Base-by-base conservation (phyloP, 345 rosid species). In the Rhizophora mangle region DNA sequence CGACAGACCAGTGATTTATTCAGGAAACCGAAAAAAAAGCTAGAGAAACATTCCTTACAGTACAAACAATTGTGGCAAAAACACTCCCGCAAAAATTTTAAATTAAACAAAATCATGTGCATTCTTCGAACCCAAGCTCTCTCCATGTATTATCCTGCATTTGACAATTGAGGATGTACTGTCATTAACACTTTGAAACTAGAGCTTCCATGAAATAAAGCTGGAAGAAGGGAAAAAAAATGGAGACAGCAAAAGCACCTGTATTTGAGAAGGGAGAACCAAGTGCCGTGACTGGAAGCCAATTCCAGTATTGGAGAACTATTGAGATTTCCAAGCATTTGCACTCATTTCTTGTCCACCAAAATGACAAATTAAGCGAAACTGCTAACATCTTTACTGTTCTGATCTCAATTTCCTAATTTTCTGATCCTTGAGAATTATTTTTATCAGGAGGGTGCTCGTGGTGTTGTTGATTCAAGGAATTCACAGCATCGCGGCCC, bases 111-210 rank as follows among this genome's bases (percentile, higher is more conserved):
- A 70, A 64, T 52, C 58, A 74, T 62, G 72, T 62, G 78, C 74
- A 70, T 57, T 63, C 73, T 72, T 59, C 56, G 55, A 68, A 60
- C 16, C 76, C 72, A 46, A 61, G 67, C 54, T 58, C 59, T 71
- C 75, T 76, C 58, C 29, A 70, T 39, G 58, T n/a, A 36, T 61
- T 68, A 56, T 51, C 85, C 74, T 73, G 79, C 80, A 79, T 26
- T 24, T 27, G 37, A 64, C 29, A 62, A 60, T 7, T n/a, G 39
- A 57, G 20, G 15, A 32, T 47, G 4, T 56, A 56, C 24, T 56
- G 29, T 24, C 60, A 56, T 3, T 6, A 56, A 24, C 60, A 27
- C 16, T 56, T 56, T 24, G 26, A 27, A 56, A 56, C 60, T 15
- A 11, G 30, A 24, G 29, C 30, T 21, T 62, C 37, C 37, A 15